Evolutionary conservation across 805 yeast species (phyloP).

Genomic region (Hermanozyma aechmeae): DNA sequence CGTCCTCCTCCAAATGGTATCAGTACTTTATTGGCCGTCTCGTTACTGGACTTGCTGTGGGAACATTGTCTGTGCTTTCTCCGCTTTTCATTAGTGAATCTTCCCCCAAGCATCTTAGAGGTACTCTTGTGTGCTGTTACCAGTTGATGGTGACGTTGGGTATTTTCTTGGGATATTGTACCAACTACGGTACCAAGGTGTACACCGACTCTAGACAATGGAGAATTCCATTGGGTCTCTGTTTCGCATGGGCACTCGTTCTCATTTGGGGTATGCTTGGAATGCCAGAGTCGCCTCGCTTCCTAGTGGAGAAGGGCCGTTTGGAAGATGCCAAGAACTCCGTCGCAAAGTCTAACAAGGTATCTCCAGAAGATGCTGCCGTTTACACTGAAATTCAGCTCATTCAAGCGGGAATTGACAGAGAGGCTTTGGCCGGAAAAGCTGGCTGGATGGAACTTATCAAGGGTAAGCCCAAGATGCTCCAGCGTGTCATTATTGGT

Average conservation of each 20-base stretch:
- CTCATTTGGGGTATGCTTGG: conserved; percentile 42
- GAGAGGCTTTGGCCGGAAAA: conserved; percentile 52
- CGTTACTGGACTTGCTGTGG: conserved; percentile 26
- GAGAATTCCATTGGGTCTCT: conserved; percentile 46
- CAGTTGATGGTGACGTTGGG: conserved; percentile 66
- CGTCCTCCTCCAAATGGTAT: background rate
- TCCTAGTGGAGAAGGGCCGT: conserved; percentile 14
- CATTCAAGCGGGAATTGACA: conserved; percentile 52
- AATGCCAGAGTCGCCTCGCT: conserved; percentile 65
- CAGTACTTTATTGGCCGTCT: conserved; percentile 43
- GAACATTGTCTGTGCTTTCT: conserved; percentile 59
- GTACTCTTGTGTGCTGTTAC: conserved; percentile 60
- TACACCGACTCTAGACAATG: conserved; percentile 47
- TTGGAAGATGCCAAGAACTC: conserved; percentile 46
- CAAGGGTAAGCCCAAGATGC: conserved; percentile 55
- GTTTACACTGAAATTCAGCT: conserved; percentile 44
- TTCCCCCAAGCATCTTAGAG: conserved; percentile 63
- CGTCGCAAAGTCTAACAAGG: conserved; percentile 51
- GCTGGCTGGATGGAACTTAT: conserved; percentile 59
- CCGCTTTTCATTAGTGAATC: conserved; percentile 63
- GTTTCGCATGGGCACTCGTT: conserved; percentile 30
- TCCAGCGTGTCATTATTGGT: conserved; percentile 49
- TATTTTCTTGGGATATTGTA: conserved; percentile 62
- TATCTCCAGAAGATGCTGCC: conserved; percentile 42
- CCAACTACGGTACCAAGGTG: conserved; percentile 53